phyloP scores from a whole-genome alignment of 345 rosid species.

The Adansonia digitata region DNA sequence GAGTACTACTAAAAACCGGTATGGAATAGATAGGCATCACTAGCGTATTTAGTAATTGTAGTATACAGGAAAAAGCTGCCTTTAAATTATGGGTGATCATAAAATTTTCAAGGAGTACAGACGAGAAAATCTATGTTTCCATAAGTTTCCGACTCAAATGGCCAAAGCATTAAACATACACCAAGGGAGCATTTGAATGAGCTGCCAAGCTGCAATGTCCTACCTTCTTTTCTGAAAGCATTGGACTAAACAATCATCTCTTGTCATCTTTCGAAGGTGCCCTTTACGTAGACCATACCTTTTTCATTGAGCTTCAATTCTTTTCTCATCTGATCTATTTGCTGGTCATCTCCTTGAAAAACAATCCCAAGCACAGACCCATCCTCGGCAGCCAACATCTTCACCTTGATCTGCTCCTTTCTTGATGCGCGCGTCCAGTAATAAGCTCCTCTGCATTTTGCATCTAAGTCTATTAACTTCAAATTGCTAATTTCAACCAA shows the following conservation, averaged over 20 bases:
- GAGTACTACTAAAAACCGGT: no score
- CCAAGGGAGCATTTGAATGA: neutral
- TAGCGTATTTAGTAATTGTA: no score
- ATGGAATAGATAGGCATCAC: no score
- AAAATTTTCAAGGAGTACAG: no score
- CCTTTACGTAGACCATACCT: conserved; percentile 92
- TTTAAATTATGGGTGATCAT: no score
- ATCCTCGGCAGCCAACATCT: conserved; percentile 53
- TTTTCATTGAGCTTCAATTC: conserved; percentile 78
- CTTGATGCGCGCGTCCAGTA: conserved; percentile 91
- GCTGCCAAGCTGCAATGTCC: neutral
- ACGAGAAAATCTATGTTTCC: no score
- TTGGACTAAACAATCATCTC: no score
- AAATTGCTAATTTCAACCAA: neutral
- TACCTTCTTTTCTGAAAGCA: no score
- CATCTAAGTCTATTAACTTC: conserved; percentile 8
- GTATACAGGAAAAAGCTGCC: no score
- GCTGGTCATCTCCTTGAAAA: conserved; percentile 95
- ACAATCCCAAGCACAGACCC: conserved; percentile 54
- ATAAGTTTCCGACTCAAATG: no score
- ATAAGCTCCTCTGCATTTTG: conserved; percentile 69
- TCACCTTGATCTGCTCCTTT: conserved; percentile 87
- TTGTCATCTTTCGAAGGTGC: conserved; percentile 67
- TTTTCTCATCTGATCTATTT: conserved; percentile 82
- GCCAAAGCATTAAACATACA: no score